These are phyloP conservation scores for Pleomassaria siparia DNA, from an alignment of 2,329 filamentous ascomycete species.

Conservation along the genomic window DNA sequence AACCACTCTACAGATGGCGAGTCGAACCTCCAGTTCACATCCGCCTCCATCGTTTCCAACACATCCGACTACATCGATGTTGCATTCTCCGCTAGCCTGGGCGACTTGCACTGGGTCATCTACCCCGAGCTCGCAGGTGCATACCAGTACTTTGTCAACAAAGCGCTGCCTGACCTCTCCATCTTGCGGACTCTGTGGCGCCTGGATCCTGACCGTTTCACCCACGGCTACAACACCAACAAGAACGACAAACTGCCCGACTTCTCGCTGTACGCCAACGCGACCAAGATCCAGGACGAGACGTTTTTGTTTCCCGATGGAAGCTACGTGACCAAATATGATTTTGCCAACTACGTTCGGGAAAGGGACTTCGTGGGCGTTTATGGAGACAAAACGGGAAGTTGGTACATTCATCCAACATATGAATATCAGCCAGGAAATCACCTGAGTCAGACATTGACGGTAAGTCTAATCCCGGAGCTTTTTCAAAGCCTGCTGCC, in stretches of 20 bases:
- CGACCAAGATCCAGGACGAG: background rate
- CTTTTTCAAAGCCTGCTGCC: no score
- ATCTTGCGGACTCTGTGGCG: background rate
- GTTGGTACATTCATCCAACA: no score
- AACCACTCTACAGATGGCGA: no score
- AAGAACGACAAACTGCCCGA: background rate
- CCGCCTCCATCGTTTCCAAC: background rate
- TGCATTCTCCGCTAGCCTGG: background rate
- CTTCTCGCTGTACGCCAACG: background rate
- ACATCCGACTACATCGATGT: background rate
- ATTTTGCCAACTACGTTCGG: background rate
- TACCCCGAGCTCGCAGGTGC: background rate
- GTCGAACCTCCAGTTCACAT: background rate
- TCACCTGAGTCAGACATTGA: no score
- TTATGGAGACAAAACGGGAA: background rate
- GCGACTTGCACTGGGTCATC: background rate
- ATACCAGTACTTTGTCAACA: constrained; percentile 1
- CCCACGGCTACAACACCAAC: background rate
- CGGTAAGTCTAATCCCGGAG: no score
- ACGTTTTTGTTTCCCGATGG: background rate
- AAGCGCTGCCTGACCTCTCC: background rate
- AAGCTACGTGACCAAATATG: background rate
- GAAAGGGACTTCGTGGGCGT: background rate
- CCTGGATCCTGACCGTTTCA: background rate
- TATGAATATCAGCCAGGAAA: no score